Evolutionary conservation across 2,329 filamentous ascomycete genomes (phyloP), one percentile per base, ranked within the genome.

Genomic region (Dothidotthia symphoricarpi): DNA sequence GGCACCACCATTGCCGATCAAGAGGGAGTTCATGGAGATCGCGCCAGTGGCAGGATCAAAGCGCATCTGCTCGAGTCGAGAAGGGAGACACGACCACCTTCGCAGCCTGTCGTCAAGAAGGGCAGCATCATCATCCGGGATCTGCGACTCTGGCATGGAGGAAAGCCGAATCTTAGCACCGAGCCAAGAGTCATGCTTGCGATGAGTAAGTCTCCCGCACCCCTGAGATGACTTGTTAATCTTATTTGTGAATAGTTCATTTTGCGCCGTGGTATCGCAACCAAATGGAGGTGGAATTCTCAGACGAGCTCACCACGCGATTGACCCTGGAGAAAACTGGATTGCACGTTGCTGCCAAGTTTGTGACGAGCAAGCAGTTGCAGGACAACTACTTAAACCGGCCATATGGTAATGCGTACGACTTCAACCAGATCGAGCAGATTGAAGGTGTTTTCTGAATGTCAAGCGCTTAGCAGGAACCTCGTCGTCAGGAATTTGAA

Each of bases 221-320:
- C 12, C 16, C 16, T 11, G 13, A n/a, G 25, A n/a, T 27, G 6
- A 8, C 30, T 22, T 22, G 6, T 24, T 19, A 24, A 32, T 7
- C 12, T 25, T 25, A 7, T 7, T 25, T 14, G 17, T 2, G 27
- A 34, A 1, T 28, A 63, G 45, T 80, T 28, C 76, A 51, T 54
- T 81, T 81, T 50, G 76, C 77, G 0, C 71, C 70, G 0, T 79
- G 76, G 75, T 79, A 80, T 52, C 58, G 72, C n/a, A 82, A 81
- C 48, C 60, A 62, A 2, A 83, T 82, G 79, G 63, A 64, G 24
- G 61, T 83, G 13, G 71, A 80, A 42, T 64, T 83, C 31, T 68
- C 70, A 3, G 68, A 78, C 7, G 73, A 77, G 16, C 39, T 82
- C 19, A 69, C 59, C 40, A 67, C 70, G 0, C 32, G 72, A 3